Evolutionary conservation across 805 yeast genomes (phyloP), one percentile per base, ranked within the genome.

Genomic region (Pichia occidentalis): DNA sequence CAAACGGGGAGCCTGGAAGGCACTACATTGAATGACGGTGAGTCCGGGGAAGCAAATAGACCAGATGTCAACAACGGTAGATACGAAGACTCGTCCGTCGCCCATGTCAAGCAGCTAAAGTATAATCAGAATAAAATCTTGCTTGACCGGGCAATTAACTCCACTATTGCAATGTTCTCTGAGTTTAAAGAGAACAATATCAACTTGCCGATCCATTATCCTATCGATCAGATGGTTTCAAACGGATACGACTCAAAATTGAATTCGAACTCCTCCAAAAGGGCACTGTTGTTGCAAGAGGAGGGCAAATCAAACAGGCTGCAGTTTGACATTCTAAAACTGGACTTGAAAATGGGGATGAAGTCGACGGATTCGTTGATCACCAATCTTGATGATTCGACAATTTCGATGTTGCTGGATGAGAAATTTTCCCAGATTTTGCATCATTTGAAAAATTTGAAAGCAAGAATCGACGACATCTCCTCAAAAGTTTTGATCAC

Each of bases 401-500:
- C 95, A 1, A 63, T 85, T 18, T 76, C 94, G 0, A 71, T 77
- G 32, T 60, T 90, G 16, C 62, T 90, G 26, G 82, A 77, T 39
- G 77, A 77, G 31, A 84, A 84, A 51, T 67, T 90, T 16, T 50
- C 64, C 10, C 80, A 75, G 43, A 80, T 81, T 14, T 60, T 74
- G 9, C 75, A 74, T 47, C 96, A 88, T 54, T 63, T 90, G 34
- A 51, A 63, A 7, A 75, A 87, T 13, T 64, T 94, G 44, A 77
- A 78, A 46, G 92, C 80, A 34, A 72, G 99, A 49, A 80, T 92
- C 12, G 92, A 82, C 47, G 96, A 94, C 51, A 85, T 92, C 0
- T 73, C 90, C 0, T 88, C 97, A 3, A 90, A 90, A 51, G 97
- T 92, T 1, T 78, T 92, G 44, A 88, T 92, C 26, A 94, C 98